Conservation (phyloP, 331 rosid species). For the Quercus phellos region DNA sequence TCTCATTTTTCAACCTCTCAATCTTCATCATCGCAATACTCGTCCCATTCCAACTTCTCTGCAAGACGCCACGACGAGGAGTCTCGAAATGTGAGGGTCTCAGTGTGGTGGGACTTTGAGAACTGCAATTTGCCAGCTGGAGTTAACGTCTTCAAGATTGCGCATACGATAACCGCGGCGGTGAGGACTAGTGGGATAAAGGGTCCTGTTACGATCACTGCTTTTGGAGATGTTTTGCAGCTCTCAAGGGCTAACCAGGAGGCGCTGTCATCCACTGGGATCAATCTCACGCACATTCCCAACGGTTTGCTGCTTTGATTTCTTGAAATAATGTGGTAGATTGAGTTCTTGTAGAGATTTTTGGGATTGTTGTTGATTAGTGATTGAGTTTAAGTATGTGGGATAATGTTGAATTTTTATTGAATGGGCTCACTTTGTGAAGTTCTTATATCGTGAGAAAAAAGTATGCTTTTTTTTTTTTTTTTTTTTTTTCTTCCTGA, state of each 20-base stretch:
- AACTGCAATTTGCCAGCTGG: conserved; percentile 52
- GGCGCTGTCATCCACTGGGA: conserved; percentile 62
- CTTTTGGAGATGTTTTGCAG: conserved; percentile 63
- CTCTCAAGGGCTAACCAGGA: conserved; percentile 58
- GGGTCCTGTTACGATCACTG: conserved; percentile 71
- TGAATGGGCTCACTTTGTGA: neutral
- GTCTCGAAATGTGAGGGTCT: conserved; percentile 51
- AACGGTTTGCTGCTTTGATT: conserved; percentile 31
- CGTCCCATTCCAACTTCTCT: neutral
- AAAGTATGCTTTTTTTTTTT: no score
- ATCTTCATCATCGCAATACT: neutral
- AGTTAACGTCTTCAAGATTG: conserved; percentile 34
- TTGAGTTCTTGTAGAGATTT: neutral
- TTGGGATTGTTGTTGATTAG: neutral
- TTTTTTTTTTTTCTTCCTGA: no score
- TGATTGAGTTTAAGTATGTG: neutral
- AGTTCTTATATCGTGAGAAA: neutral
- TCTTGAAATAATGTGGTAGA: neutral
- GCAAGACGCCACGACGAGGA: conserved; percentile 44
- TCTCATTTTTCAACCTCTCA: conserved; percentile 17
- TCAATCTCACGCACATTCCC: conserved; percentile 67
- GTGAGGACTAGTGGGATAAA: conserved; percentile 65
- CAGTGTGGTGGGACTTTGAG: conserved; percentile 97
- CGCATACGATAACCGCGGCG: conserved; percentile 47
- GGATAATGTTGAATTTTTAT: neutral